Base-by-base conservation (phyloP, 305 asterid genomes). In the Plantago coronopus region DNA sequence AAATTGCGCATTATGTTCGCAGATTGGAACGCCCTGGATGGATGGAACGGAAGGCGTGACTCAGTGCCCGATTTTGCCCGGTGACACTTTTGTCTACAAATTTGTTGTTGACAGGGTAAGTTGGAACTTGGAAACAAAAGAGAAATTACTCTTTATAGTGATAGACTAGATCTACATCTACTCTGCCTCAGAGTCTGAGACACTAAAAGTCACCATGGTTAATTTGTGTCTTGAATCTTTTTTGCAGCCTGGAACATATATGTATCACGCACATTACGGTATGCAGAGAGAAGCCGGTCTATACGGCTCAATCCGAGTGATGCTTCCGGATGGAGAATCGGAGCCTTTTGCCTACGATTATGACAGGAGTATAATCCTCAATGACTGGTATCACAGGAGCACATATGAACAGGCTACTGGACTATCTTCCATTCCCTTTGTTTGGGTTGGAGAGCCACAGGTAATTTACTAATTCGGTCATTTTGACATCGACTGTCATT, bases 21-120 rank as follows among this genome's bases (percentile, higher is more conserved):
- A 89, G 97, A 77, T 69, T 62, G 95, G 87, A 60, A 78, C 94
- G 18, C 94, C 94, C 9, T 91, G 98, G 98, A 79, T 82, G 83
- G 98, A 91, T 75, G 98, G 98, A 67, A 78, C 96, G 12, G 96
- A 83, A 73, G 97, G 94, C 16, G 95, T 88, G 48, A 91, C 96
- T 0, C 98, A 91, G 21, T 91, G 98, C 59, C 98, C 98, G 5
- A 79, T 84, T 73, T 59, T 82, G 16, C 84, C 98, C 1, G 95
- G 95, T 51, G 94, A 88, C 21, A 88, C 90, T 23, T 85, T 85
- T 51, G 74, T 65, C 0, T 91, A 91, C 95, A 78, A 57, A 67
- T 91, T 86, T 68, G 87, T 79, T 5, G 94, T 88, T 9, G 96
- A 91, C 8, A 81, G 89, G 63, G 97, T 91, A 66, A 78, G 89